Evolutionary conservation across 306 rosid genomes (phyloP), one percentile per base, ranked within the genome.

Genomic region (Quercus suber): DNA sequence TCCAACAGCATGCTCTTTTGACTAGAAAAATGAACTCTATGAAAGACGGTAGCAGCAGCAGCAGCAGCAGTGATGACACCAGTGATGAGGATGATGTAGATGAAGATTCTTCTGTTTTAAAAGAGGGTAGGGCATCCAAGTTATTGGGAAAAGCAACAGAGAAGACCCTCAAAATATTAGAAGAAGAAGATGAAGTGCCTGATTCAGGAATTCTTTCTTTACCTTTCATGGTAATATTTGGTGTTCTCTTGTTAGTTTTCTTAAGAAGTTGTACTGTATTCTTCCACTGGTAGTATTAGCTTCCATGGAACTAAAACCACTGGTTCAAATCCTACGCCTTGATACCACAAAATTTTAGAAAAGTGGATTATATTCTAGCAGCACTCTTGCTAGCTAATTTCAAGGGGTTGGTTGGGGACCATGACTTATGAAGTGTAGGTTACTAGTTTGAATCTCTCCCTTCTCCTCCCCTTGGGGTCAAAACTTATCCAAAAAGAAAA

Each of bases 191-290:
- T 65, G 99, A 90, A 84, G 87, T 83, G 80, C 96, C 97, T 56
- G 82, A 84, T 65, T 85, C 97, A 1, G 99, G 99, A 82, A 68
- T 95, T 83, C 93, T 90, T 74, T 85, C 93, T 53, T 90, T 95
- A 63, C 94, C 95, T 77, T 95, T 95, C 87, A 93, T 95, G 98
- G 99, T 93, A 89, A 81, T 65, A 31, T 72, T 79, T 76, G 68
- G 53, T 23, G 52, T 56, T 81, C 82, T 74, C 79, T 79, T 31
- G 35, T 77, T 74, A 33, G 15, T 49, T 58, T 76, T 76, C 55
- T 70, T 41, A 74, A 60, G 78, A 30, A 55, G 30, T 58, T 76
- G 20, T 20, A 2, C 58, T 4, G 2, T 43, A 30, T 52, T 28
- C 35, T 72, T 45, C 61, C 4, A 31, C 35, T 52, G 18, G 56